phyloP scores from a whole-genome alignment of 139 green algal genomes.

The Ostreobium quekettii region DNA sequence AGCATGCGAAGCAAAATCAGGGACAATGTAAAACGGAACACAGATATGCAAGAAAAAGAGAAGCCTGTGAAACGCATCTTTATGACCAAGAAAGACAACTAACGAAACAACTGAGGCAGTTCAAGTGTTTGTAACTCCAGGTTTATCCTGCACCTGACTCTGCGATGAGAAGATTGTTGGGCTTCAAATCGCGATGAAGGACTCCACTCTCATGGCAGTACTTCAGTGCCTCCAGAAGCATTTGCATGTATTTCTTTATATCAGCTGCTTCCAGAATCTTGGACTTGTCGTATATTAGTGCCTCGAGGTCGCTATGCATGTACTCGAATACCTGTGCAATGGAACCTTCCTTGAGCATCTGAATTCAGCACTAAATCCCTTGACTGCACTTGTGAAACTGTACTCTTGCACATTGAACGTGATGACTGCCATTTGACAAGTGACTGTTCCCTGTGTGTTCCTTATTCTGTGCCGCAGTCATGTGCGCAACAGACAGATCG shows the following conservation, averaged over 20 bases:
- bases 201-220: conserved; percentile 58
- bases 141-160: no score
- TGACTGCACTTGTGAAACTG: neutral
- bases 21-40: no score
- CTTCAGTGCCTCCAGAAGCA: conserved; percentile 53
- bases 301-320: conserved; percentile 53
- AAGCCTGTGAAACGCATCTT: no score
- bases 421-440: neutral
- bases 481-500: no score
- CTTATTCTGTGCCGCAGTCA: no score
- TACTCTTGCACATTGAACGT: neutral
- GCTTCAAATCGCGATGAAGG: conserved; percentile 77
- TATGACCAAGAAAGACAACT: no score
- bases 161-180: no score
- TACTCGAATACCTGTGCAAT: conserved; percentile 64
- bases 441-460: neutral
- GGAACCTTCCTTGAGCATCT: neutral
- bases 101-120: no score
- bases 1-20: no score
- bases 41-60: no score
- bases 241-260: conserved; percentile 82
- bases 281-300: conserved; percentile 58
- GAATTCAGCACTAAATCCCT: neutral
- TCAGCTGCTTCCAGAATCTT: conserved; percentile 58
- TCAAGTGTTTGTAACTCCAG: no score